Conservation (phyloP, 148 eudicot species). For the Fagopyrum tataricum region DNA sequence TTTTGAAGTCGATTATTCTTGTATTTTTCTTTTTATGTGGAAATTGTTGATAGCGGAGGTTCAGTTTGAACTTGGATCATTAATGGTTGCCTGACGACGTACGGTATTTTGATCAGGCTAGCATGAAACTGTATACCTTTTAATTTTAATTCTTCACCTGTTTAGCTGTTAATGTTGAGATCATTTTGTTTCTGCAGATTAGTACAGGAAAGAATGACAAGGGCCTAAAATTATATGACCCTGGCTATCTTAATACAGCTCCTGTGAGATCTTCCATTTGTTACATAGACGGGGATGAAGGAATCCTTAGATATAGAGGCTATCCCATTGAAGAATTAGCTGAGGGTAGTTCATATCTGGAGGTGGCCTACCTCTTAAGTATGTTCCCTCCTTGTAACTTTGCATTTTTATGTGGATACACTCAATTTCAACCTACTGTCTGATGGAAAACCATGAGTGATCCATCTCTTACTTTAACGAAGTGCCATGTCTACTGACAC, state of each 20-base stretch:
- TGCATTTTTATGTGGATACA: not conserved
- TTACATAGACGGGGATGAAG: slow-evolving; percentile 98
- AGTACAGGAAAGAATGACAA: slow-evolving; percentile 84
- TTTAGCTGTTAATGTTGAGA: not conserved
- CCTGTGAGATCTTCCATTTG: slow-evolving; percentile 92
- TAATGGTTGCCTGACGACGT: not conserved
- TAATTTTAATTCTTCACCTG: slow-evolving; percentile 5
- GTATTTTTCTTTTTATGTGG: not conserved
- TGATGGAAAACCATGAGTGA: not conserved
- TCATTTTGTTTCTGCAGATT: slow-evolving; percentile 40
- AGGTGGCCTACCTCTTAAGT: slow-evolving; percentile 89
- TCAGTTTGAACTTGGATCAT: not conserved
- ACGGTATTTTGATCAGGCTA: not conserved
- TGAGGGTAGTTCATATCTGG: slow-evolving; percentile 85
- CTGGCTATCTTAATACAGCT: slow-evolving; percentile 97
- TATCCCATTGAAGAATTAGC: slow-evolving; percentile 96
- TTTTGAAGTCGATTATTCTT: not conserved
- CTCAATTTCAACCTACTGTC: not conserved
- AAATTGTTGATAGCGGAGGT: not conserved
- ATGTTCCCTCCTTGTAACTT: slow-evolving; percentile 23
- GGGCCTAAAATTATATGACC: slow-evolving; percentile 92
- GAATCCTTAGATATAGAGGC: slow-evolving; percentile 91
- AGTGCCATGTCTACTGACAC: not conserved
- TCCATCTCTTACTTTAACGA: not conserved
- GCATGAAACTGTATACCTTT: not conserved